Base-by-base conservation (phyloP, 139 green algal species). In the Parachlorella kessleri region DNA sequence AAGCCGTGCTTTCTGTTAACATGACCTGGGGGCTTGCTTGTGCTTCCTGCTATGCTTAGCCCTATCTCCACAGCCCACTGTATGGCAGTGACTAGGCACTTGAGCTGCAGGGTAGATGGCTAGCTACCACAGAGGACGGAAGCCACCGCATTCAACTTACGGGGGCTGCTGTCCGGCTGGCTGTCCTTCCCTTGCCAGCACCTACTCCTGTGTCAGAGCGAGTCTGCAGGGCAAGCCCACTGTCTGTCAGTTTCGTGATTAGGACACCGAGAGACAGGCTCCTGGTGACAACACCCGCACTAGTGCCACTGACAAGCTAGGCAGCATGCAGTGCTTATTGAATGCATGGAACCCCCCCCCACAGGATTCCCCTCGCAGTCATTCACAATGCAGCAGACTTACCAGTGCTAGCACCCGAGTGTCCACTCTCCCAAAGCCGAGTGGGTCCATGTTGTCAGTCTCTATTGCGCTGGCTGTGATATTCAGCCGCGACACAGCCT, bases 341-440 rank as follows among this genome's bases (percentile, higher is more conserved):
- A n/a, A n/a, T n/a, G n/a, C n/a, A n/a, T n/a, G n/a, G n/a, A n/a
- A n/a, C n/a, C n/a, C n/a, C n/a, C n/a, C 54, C 3, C 10, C 54
- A 9, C 37, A 4, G 3, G 9, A 35, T 40, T 3, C 8, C 18
- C 21, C 18, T 23, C n/a, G 38, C 42, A 1, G 72, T 41, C 41
- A 76, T 55, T 7, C 66, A 72, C 40, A 74, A 81, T 30, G 73
- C 78, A 59, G 14, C 6, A 75, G 59, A 4, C 80, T 41, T 66
- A 82, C 88, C 85, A 83, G 65, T 32, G 38, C 54, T 4, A 87
- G 67, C 37, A 74, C 63, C 24, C 69, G 71, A 0, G 75, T 70
- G 65, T 92, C 86, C 23, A 92, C 86, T 32, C 68, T 76, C 1
- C 88, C 88, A 66, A 86, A 76, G 32, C 88, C 88, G 48, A 92